These are phyloP conservation scores for Sarcomyxa edulis DNA, from an alignment of 768 basidiomycete genomes.

Conservation along the genomic window DNA sequence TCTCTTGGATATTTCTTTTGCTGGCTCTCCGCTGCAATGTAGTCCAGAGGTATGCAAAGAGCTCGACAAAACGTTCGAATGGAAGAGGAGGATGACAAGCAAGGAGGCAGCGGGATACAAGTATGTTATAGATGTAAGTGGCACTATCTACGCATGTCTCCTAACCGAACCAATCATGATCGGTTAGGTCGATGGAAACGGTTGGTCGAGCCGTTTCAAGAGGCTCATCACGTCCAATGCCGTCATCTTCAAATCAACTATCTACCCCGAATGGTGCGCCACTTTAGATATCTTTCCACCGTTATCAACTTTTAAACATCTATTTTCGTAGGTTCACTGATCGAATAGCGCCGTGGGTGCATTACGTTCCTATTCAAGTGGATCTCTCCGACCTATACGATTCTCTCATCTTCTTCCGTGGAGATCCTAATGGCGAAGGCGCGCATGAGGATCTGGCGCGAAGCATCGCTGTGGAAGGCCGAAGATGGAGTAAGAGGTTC, in stretches of 20 bases:
- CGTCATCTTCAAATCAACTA: constrained; percentile 62
- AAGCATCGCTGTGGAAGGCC: constrained; percentile 44
- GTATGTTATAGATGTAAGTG: constrained; percentile 52
- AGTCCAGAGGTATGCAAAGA: constrained; percentile 34
- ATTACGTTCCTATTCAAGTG: constrained; percentile 66
- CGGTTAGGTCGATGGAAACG: constrained; percentile 53
- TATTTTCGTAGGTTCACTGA: constrained; percentile 40
- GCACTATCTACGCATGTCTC: constrained; percentile 2
- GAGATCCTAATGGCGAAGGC: constrained; percentile 48
- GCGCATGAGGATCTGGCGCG: constrained; percentile 56
- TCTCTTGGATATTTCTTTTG: constrained; percentile 58
- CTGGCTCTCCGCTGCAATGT: constrained; percentile 39
- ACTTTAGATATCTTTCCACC: background rate
- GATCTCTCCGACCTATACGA: constrained; percentile 70
- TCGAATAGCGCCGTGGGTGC: constrained; percentile 62
- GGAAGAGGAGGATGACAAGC: constrained; percentile 36
- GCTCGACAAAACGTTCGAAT: constrained; percentile 44
- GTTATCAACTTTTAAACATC: background rate
- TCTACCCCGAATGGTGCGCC: constrained; percentile 68
- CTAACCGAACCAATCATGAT: background rate
- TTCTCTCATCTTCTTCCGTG: constrained; percentile 67
- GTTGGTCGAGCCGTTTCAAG: constrained; percentile 70
- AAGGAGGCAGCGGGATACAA: constrained; percentile 52
- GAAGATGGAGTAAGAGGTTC: constrained; percentile 35
- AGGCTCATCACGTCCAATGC: constrained; percentile 58